Base-by-base conservation (phyloP, 306 rosid species). In the Sesbania bispinosa region DNA sequence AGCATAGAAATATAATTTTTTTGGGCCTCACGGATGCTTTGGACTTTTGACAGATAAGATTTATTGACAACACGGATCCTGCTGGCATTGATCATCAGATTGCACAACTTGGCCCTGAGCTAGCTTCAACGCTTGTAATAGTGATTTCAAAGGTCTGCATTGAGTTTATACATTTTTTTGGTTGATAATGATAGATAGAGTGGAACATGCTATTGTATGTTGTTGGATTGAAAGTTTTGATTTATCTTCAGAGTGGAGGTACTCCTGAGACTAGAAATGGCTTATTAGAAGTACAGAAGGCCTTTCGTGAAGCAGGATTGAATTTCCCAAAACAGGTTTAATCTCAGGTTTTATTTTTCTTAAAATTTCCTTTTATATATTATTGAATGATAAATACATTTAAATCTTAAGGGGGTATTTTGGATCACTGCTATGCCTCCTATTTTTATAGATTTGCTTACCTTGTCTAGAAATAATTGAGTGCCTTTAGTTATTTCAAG, bases 31-130 rank as follows among this genome's bases (percentile, higher is more conserved):
- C 15, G 21, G 23, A 23, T 23, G 13, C 9, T 35, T 74, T 63
- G 68, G 38, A 61, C 8, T 48, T 8, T 69, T 81, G 83, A 81
- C 90, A 92, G 97, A 83, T 92, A 85, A 81, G 97, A 80, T 92
- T 92, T 67, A 83, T 92, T 54, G 97, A 92, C 88, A 92, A 92
- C 76, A 92, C 97, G 2, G 97, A 92, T 82, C 97, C 97, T 36
- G 97, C 92, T 38, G 97, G 97, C 73, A 92, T 92, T 76, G 97
- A 92, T 79, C 97, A 92, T 86, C 97, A 92, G 86, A 85, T 92
- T 85, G 94, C 97, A 13, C 97, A 92, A 77, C 94, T 92, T 74
- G 97, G 96, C 30, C 67, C 87, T 0, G 96, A 92, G 74, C 77
- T 92, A 77, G 88, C 91, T 29, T 81, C 97, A 50, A 89, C 96